Evolutionary conservation across 768 basidiomycete species (phyloP).

Genomic region (Kwoniella dejecticola): DNA sequence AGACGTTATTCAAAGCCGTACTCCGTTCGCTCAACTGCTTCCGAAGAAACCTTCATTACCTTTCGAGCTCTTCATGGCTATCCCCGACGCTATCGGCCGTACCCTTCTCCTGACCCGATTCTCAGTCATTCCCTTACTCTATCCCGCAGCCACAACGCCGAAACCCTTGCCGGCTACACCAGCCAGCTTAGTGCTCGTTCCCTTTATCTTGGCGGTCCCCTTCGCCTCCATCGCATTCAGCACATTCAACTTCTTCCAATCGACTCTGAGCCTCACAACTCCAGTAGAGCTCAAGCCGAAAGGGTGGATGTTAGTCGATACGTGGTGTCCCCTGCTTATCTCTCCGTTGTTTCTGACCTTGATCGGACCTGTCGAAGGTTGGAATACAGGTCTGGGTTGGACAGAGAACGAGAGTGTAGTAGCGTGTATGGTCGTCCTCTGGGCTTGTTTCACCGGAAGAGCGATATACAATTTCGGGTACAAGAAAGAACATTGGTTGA

Average conservation of each 20-base stretch:
- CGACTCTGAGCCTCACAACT: constrained; percentile 67
- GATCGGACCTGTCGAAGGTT: constrained; percentile 70
- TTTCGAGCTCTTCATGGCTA: constrained; percentile 70
- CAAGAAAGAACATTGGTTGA: constrained; percentile 30
- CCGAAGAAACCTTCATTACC: constrained; percentile 64
- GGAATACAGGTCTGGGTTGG: constrained; percentile 32
- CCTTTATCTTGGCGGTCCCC: constrained; percentile 76
- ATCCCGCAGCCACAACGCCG: constrained; percentile 59
- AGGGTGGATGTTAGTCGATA: constrained; percentile 81
- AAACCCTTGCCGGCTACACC: constrained; percentile 73
- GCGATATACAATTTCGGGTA: constrained; percentile 66
- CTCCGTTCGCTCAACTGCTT: constrained; percentile 62
- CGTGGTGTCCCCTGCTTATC: constrained; percentile 80
- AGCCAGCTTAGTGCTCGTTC: constrained; percentile 73
- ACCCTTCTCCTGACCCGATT: constrained; percentile 75
- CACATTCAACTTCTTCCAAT: constrained; percentile 70
- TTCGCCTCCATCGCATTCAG: constrained; percentile 57
- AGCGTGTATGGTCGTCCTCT: constrained; percentile 69
- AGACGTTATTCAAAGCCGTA: constrained; percentile 50
- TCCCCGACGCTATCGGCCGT: constrained; percentile 78
- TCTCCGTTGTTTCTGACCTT: constrained; percentile 78
- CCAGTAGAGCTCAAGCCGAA: constrained; percentile 77
- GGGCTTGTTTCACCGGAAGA: constrained; percentile 65
- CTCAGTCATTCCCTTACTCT: constrained; percentile 65
- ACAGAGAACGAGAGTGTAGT: constrained; percentile 62